Evolutionary conservation across 495 filamentous ascomycete species (phyloP), one percentile per base, ranked within the genome.

Genomic region (Hyaloscypha variabilis): DNA sequence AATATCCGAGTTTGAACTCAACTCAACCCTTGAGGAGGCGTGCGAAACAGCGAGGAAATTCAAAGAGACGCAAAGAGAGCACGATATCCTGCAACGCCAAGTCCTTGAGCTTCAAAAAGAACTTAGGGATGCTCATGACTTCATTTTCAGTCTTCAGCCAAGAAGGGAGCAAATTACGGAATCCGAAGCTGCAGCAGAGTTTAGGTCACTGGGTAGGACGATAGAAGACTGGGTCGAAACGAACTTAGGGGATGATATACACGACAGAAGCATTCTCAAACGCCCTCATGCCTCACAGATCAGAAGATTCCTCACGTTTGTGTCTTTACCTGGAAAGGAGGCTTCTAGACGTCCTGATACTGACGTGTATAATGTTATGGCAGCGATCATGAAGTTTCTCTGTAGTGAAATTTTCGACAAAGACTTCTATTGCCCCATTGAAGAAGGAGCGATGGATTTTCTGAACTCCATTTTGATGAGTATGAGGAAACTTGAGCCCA

Each of bases 381-480:
- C 62, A 29, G 39, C 26, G 34, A 58, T 65, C 21, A 58, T 65
- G 52, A 58, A 55, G n/a, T 58, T 58, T 59, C 28, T 65, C 8
- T 58, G n/a, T 36, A 13, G 8, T 13, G 39, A 58, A 8, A 58
- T 65, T 8, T 51, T 65, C 28, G 54, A 58, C 31, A 57, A 28
- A 17, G 62, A 65, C 4, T 65, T 65, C n/a, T 65, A 65, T 36
- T 65, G 55, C 28, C 19, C 19, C 3, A 23, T 65, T 13, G 62
- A 58, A 21, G 11, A n/a, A 19, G 31, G 62, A 25, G 8, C 11
- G 3, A 30, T 59, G 34, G 29, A 58, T 5, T 65, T 46, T 23
- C n/a, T 65, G 21, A 49, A 25, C n/a, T 42, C 23, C 1, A 73
- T 77, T 69, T 63, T 69, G 14, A 71, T 26, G 11, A 64, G 67